Base-by-base conservation (phyloP, 805 yeast genomes). In the Pichia exigua region DNA sequence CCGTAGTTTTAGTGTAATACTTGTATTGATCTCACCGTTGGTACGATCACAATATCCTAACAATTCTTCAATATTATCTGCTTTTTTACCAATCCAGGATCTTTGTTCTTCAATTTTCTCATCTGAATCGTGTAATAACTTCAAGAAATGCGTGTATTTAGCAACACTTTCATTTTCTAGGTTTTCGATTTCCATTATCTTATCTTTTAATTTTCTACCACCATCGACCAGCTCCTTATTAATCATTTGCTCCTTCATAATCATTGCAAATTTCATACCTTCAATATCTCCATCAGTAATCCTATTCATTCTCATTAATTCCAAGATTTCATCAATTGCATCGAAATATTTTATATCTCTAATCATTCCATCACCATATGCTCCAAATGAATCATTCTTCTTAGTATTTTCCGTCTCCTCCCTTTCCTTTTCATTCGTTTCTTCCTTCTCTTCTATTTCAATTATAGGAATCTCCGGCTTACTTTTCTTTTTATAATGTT, bases 1-100 rank as follows among this genome's bases (percentile, higher is more conserved):
- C 21, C 85, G 69, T 28, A 85, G 68, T 57, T 82, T 83, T 54
- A 85, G 66, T 12, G 88, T 75, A 43, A 84, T 64, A 1, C 89
- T 81, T 0, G 92, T 85, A 62, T 82, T 85, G 49, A 85, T 79
- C 60, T 84, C 91, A 54, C 88, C 85, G 52, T 82, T 77, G 12
- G 85, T 76, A 56, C 91, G 70, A 65, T 85, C 90, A 48, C 85
- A 79, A 39, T 74, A 71, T 17, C 83, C 79, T 45, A 85, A 68
- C 50, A 83, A 62, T 47, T 77, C 81, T 59, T 85, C 90, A 41
- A 83, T 61, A 73, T 73, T 50, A 74, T 73, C 74, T 56, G 65
- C 63, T 38, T 62, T 57, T 27, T 44, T 38, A n/a, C 55, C 57
- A 26, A 59, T 63, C 32, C 58, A 55, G 8, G 50, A 44, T 20